Evolutionary conservation across 257 asterid species (phyloP), one percentile per base, ranked within the genome.

Genomic region (Nyctanthes arbortristis): DNA sequence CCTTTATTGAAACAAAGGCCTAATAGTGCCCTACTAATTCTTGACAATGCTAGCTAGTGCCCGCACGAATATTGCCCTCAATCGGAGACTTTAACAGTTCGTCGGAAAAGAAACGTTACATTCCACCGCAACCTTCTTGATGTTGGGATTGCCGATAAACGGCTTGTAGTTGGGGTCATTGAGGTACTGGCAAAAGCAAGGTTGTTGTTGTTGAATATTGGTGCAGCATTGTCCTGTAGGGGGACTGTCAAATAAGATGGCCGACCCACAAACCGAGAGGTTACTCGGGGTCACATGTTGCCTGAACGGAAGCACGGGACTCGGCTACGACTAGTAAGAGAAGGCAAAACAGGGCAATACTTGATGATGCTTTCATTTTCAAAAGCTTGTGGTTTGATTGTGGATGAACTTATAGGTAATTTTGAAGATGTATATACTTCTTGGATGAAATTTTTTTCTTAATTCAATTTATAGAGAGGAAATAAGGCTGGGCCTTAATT

Each of bases 151-250:
- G 60, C 80, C 61, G 6, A 84, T 3, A 71, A 39, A 73, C 0
- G 32, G 67, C 59, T 9, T 14, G 34, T 64, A 56, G 0, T 0
- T 8, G 0, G 89, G 84, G 76, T 84, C 35, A 0, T 36, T 65
- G 2, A 73, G 0, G 77, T 84, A 81, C n/a, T 11, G 10, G 54
- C 89, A 84, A 67, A 64, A 61, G 66, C 89, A 84, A 2, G 84
- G 73, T 70, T 22, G 45, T 65, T 81, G 84, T 43, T 75, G 82
- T 72, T 59, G 73, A 32, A 84, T 68, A 70, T 73, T 73, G 4
- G 1, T 8, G 73, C 89, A 84, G 32, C 84, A 84, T 0, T 5
- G 40, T 0, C 22, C 0, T 14, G 86, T 63, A 12, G 86, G 86
- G 4, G 67, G 0, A 37, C 4, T 2, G 0, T n/a, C 45, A 3